phyloP scores from a whole-genome alignment of 805 yeast species.

The Wickerhamiella lipophila region DNA sequence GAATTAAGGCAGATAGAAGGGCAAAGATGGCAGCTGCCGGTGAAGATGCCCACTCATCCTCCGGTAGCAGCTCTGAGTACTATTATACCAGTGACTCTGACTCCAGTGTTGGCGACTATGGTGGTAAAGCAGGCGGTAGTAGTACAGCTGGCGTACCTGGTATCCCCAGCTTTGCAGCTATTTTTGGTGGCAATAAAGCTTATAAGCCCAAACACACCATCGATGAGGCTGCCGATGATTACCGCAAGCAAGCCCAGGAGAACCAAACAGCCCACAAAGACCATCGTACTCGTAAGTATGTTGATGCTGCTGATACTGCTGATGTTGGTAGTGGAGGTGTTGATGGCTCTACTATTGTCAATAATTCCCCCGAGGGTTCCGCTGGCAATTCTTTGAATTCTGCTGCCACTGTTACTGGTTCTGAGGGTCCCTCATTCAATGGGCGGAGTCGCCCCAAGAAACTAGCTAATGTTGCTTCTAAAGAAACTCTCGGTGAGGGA shows the following conservation, averaged over 20 bases:
- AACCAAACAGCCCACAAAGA: not conserved
- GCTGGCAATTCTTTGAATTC: too few relatives aligned
- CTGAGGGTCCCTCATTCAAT: too few relatives aligned
- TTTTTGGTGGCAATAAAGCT: slow-evolving; percentile 4
- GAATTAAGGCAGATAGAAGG: not conserved
- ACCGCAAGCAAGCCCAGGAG: not conserved
- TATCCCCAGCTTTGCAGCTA: slow-evolving; percentile 8
- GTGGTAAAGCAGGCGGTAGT: slow-evolving; percentile 7
- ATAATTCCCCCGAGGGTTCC: not conserved
- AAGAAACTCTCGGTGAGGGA: not conserved
- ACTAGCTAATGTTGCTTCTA: not conserved
- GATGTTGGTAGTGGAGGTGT: not conserved
- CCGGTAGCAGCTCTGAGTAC: not conserved
- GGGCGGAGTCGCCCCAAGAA: not conserved
- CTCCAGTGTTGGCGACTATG: not conserved
- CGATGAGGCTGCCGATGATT: not conserved
- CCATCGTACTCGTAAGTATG: slow-evolving; percentile 5
- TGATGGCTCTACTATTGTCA: not conserved
- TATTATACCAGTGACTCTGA: not conserved
- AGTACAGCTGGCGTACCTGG: slow-evolving; percentile 15
- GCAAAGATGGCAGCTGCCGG: not conserved
- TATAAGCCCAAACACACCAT: slow-evolving; percentile 11
- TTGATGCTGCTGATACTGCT: slow-evolving; percentile 1
- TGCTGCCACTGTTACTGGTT: too few relatives aligned
- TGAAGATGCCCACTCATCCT: not conserved